Base-by-base conservation (phyloP, 169 alveolate species). In the Plasmodium sp. region DNA sequence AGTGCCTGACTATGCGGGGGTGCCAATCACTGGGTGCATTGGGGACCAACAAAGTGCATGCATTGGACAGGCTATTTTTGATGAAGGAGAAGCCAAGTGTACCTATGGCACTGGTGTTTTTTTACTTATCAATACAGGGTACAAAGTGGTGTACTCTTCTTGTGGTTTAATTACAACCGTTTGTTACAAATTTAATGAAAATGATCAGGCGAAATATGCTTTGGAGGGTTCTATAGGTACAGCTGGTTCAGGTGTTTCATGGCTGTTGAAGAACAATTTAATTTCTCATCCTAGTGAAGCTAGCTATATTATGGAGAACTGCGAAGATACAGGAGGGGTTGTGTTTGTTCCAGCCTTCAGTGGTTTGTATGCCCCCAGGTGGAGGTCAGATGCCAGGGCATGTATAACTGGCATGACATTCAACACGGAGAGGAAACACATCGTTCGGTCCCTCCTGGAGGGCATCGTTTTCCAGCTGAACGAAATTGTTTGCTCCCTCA, bases 51-150 rank as follows among this genome's bases (percentile, higher is more conserved):
- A 98, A 92, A 97, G 99, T 36, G 99, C 99, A 33, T 97, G 98
- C 71, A 88, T 98, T 31, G 99, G 99, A 0, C 99, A 98, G 58
- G 97, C 96, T 36, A 56, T 97, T 7, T 93, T 97, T n/a, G 96
- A 96, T 43, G 95, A 84, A 74, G 98, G 98, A 7, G 98, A 97
- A 79, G 97, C 98, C 0, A 98, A 98, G 88, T 97, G 97, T 84
- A 98, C 99, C 0, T 97, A 97, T 83, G 99, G 99, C n/a, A 98
- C 99, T 48, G 99, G 99, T n/a, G 98, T 98, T 33, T 98, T 98
- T 84, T 96, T 98, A 56, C 92, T 98, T 62, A 96, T 94, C 9
- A 98, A 98, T 72, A 98, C 98, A n/a, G 99, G 99, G 5, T 62
- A 96, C n/a, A 93, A 96, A 45, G 95, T 97, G 22, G 97, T 96